Conservation (phyloP, 805 yeast species). For the Alloascoidea hylecoeti region DNA sequence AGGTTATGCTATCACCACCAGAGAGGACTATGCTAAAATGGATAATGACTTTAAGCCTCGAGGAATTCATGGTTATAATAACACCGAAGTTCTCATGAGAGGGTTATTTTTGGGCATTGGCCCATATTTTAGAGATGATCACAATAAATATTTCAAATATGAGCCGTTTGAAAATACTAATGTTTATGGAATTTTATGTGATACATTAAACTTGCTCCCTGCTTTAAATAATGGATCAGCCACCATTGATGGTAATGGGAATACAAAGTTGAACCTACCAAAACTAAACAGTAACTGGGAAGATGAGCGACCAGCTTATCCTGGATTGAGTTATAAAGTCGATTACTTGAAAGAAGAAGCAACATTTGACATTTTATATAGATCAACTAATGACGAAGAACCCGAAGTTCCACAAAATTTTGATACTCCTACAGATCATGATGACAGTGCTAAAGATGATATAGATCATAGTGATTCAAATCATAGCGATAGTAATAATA, state of each 20-base stretch:
- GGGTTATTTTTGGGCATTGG: conserved; percentile 73
- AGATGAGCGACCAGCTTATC: conserved; percentile 28
- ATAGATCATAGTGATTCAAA: conserved; percentile 7
- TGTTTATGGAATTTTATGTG: conserved; percentile 63
- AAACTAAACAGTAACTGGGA: conserved; percentile 28
- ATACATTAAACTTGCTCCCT: conserved; percentile 37
- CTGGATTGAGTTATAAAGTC: conserved; percentile 31
- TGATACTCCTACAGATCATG: conserved; percentile 5
- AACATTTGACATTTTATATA: conserved; percentile 32
- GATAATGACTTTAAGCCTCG: conserved; percentile 37
- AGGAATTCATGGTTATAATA: conserved; percentile 83
- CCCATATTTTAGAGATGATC: conserved; percentile 47
- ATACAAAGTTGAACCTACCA: conserved; percentile 9
- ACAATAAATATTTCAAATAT: conserved; percentile 20
- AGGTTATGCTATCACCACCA: conserved; percentile 65
- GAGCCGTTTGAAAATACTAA: conserved; percentile 62
- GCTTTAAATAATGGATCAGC: conserved; percentile 45
- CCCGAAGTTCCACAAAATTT: too few relatives aligned
- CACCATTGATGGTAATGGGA: conserved; percentile 13
- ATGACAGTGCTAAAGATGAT: conserved; percentile 5
- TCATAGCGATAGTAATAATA: conserved; percentile 3
- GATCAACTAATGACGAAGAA: conserved; percentile 7
- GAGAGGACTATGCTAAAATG: conserved; percentile 34
- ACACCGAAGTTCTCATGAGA: conserved; percentile 66
- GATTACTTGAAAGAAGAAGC: conserved; percentile 28